Evolutionary conservation across 225 moss, liverwort and hornwort species (phyloP).

Genomic region (Anthoceros angustus): DNA sequence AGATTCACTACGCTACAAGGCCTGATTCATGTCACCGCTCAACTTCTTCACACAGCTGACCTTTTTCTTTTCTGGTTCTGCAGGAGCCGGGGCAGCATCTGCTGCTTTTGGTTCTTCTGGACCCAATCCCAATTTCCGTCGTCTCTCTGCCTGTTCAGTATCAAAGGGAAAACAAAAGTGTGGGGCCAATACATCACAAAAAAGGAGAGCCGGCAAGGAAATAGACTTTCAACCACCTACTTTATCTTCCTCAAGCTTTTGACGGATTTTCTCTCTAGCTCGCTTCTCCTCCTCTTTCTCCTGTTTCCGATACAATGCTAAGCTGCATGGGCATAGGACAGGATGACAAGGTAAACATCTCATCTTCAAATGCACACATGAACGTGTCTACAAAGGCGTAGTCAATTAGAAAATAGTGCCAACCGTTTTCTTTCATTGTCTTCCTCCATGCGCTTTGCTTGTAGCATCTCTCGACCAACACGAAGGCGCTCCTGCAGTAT

Average conservation of each 20-base stretch:
- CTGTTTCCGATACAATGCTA: constrained; percentile 60
- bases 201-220: neutral
- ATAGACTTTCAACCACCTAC: constrained; percentile 12
- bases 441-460: constrained; percentile 86
- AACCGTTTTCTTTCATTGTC: constrained; percentile 83
- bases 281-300: constrained; percentile 92
- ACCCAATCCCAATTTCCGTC: constrained; percentile 81
- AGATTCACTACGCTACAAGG: no score
- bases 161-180: neutral
- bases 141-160: constrained; percentile 58
- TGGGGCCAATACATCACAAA: neutral
- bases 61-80: constrained; percentile 77
- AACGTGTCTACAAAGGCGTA: neutral
- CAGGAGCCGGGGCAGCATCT: constrained; percentile 42
- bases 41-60: constrained; percentile 11
- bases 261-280: constrained; percentile 73
- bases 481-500: constrained; percentile 66
- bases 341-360: neutral
- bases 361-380: neutral
- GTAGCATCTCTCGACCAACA: constrained; percentile 72
- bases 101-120: constrained; percentile 69
- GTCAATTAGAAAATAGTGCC: constrained; percentile 1
- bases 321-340: constrained; percentile 21
- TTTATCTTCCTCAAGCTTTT: constrained; percentile 93
- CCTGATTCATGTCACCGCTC: neutral